phyloP scores from a whole-genome alignment of 805 yeast genomes.

The Cyberlindnera amylophila region DNA sequence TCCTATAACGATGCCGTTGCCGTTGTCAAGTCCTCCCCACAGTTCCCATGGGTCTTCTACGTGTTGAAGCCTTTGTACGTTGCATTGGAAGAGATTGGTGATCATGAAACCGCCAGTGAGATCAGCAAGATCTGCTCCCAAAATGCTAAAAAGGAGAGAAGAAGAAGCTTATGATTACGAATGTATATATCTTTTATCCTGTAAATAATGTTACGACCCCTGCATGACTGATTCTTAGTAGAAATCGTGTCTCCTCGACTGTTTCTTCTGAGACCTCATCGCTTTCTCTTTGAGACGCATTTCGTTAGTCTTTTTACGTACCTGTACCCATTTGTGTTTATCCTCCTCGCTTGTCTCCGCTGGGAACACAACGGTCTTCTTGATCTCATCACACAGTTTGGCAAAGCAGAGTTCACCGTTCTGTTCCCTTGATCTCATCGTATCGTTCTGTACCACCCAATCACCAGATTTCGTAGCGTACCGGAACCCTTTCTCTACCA shows the following conservation, averaged over 20 bases:
- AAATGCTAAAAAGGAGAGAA: not conserved
- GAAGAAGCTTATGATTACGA: not conserved
- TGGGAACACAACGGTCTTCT: slow-evolving; percentile 41
- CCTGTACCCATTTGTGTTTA: slow-evolving; percentile 46
- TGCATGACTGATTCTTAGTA: not conserved
- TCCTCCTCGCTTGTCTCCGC: slow-evolving; percentile 45
- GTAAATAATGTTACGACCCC: slow-evolving; percentile 3
- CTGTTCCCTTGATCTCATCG: slow-evolving; percentile 54
- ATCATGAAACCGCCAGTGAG: slow-evolving; percentile 29
- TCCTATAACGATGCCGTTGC: slow-evolving; percentile 66
- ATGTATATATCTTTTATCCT: slow-evolving; percentile 3
- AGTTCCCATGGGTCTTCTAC: slow-evolving; percentile 63
- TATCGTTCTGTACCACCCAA: slow-evolving; percentile 60
- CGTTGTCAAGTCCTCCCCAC: slow-evolving; percentile 61
- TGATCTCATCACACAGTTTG: slow-evolving; percentile 55
- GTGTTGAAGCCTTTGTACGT: slow-evolving; percentile 40
- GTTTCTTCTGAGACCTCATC: slow-evolving; percentile 35
- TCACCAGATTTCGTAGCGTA: slow-evolving; percentile 45
- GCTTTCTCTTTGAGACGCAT: slow-evolving; percentile 35
- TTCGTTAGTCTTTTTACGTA: slow-evolving; percentile 32
- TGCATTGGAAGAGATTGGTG: slow-evolving; percentile 43
- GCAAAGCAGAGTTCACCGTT: slow-evolving; percentile 56
- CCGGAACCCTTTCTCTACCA: slow-evolving; percentile 37
- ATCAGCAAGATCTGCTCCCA: slow-evolving; percentile 29
- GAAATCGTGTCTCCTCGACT: slow-evolving; percentile 25